Percentiles rank a stretch among this genome's conserved stretches.
These are phyloP conservation scores for Pythium sukuiense DNA, from an alignment of 352 stramenopile species.

Conservation along the genomic window DNA sequence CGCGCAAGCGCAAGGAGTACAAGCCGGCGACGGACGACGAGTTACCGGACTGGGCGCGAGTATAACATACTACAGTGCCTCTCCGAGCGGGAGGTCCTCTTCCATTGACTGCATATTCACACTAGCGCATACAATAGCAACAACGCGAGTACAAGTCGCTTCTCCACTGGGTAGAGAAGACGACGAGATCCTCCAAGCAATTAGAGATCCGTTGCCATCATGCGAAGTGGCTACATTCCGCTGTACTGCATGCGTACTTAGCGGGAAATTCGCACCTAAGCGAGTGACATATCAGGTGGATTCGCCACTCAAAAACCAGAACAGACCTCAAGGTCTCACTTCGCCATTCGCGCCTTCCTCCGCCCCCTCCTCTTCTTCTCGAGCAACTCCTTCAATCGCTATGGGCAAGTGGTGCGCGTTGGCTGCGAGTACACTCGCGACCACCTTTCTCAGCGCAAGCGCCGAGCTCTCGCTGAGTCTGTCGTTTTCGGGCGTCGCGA, in stretches of 20 bases:
- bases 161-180: constrained; percentile 4
- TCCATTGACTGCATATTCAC: not conserved
- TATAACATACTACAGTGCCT: constrained; percentile 1
- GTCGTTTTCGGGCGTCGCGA: constrained; percentile 22
- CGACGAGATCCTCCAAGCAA: not conserved
- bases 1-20: constrained; percentile 12
- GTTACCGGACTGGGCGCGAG: constrained; percentile 26
- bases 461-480: constrained; percentile 7
- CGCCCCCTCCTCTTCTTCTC: not conserved
- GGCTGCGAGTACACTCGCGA: not conserved
- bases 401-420: not conserved
- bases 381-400: not conserved
- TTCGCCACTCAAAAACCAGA: not conserved
- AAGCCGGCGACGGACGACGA: constrained; percentile 19
- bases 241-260: not conserved
- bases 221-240: not conserved
- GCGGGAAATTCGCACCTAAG: not conserved
- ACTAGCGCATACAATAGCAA: not conserved
- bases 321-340: not conserved
- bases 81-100: not conserved
- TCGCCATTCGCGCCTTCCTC: not conserved
- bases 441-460: not conserved
- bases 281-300: not conserved
- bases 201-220: not conserved
- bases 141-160: not conserved